Conservation (phyloP, 495 filamentous ascomycete species). For the Penicillium roqueforti region DNA sequence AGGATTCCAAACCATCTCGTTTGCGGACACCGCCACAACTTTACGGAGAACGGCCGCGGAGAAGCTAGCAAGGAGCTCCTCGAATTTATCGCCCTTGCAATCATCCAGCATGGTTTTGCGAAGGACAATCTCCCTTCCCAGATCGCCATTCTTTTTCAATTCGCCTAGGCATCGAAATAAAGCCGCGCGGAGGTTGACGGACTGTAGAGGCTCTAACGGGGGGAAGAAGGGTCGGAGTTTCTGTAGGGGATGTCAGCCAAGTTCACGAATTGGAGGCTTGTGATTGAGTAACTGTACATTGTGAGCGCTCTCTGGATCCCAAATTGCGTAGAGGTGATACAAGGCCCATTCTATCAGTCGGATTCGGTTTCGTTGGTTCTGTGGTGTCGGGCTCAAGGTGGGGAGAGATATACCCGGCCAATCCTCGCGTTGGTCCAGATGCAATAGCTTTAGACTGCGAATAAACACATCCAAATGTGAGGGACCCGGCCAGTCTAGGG, state of each 20-base stretch:
- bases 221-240: slow-evolving; percentile 90
- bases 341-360: slow-evolving; percentile 80
- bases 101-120: slow-evolving; percentile 92
- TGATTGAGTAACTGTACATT: slow-evolving; percentile 48
- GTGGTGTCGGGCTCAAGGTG: slow-evolving; percentile 62
- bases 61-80: slow-evolving; percentile 74
- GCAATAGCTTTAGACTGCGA: slow-evolving; percentile 73
- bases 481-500: slow-evolving; percentile 39
- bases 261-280: background rate
- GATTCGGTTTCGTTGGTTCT: slow-evolving; percentile 74
- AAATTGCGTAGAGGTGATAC: slow-evolving; percentile 75
- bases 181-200: slow-evolving; percentile 80
- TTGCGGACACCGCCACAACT: slow-evolving; percentile 43
- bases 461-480: slow-evolving; percentile 65
- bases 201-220: slow-evolving; percentile 79
- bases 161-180: slow-evolving; percentile 74
- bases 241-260: slow-evolving; percentile 34
- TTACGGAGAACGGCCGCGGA: slow-evolving; percentile 77
- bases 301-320: slow-evolving; percentile 68
- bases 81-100: slow-evolving; percentile 76
- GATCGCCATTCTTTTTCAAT: slow-evolving; percentile 77
- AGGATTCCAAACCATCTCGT: slow-evolving; percentile 29
- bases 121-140: slow-evolving; percentile 71
- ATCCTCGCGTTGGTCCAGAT: slow-evolving; percentile 67
- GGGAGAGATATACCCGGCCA: slow-evolving; percentile 68